A percentile compares a stretch with the other conserved stretches of the same genome.
These are phyloP conservation scores for Collybiopsis luxurians DNA, from an alignment of 768 basidiomycete genomes.

Conservation along the genomic window DNA sequence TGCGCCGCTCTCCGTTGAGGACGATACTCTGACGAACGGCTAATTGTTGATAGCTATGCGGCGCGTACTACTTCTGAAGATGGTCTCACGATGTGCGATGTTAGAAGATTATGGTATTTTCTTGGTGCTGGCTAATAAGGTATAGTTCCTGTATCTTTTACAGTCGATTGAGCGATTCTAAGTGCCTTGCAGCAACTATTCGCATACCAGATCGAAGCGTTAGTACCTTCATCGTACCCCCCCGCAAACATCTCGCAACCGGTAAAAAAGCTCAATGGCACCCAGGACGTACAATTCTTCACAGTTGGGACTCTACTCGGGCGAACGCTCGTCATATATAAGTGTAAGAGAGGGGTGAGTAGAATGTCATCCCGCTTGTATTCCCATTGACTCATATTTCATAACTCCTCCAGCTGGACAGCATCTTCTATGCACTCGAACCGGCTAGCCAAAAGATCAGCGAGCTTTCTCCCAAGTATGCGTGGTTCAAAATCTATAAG, in stretches of 20 bases:
- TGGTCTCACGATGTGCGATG: conserved; percentile 68
- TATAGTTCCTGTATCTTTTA: conserved; percentile 19
- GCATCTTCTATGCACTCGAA: conserved; percentile 96
- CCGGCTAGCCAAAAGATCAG: conserved; percentile 91
- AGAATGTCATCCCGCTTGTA: conserved; percentile 69
- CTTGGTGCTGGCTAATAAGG: conserved; percentile 92
- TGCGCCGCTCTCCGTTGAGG: too few relatives aligned
- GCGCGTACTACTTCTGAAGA: conserved; percentile 69
- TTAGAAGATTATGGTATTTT: conserved; percentile 77
- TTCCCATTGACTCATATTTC: conserved; percentile 46
- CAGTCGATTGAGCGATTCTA: too few relatives aligned
- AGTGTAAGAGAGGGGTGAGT: conserved; percentile 73
- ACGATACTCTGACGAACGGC: conserved; percentile 10
- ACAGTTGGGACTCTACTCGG: conserved; percentile 86
- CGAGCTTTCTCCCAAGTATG: conserved; percentile 78
- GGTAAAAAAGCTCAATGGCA: conserved; percentile 88
- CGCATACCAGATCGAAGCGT: conserved; percentile 94
- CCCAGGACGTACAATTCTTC: conserved; percentile 94
- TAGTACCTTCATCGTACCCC: conserved; percentile 83
- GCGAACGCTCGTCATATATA: conserved; percentile 81
- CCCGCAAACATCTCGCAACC: conserved; percentile 67
- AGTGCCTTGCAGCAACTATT: conserved; percentile 63
- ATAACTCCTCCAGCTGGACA: conserved; percentile 54
- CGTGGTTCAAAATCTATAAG: conserved; percentile 94
- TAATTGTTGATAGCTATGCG: conserved; percentile 50